A percentile compares a stretch with the other conserved stretches of the same genome.
phyloP scores from a whole-genome alignment of 176 grass and related monocot genomes.

The Raddia distichophylla region DNA sequence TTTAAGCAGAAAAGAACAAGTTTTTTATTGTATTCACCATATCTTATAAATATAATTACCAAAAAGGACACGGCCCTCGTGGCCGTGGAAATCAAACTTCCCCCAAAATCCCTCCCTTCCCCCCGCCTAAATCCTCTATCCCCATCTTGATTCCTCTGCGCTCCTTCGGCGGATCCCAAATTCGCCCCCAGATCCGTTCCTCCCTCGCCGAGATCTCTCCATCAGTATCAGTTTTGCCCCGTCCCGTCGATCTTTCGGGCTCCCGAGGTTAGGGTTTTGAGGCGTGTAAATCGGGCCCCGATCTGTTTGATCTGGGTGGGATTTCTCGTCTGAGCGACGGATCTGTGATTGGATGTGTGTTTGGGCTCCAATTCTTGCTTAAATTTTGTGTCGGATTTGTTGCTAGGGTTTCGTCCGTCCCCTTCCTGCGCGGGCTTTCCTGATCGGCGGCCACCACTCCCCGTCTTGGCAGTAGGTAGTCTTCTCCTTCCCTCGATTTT shows the following conservation, averaged over 20 bases:
- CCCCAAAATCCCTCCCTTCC: constrained; percentile 47
- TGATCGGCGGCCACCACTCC: background rate
- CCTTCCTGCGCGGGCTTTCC: background rate
- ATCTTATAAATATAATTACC: constrained; percentile 30
- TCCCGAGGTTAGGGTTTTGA: constrained; percentile 50
- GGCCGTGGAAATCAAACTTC: constrained; percentile 39
- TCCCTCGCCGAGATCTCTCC: constrained; percentile 28
- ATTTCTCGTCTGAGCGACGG: background rate
- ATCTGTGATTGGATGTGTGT: background rate
- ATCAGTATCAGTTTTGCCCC: constrained; percentile 30
- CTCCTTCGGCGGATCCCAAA: constrained; percentile 3
- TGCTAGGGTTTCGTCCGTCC: constrained; percentile 35
- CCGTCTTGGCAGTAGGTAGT: constrained; percentile 6
- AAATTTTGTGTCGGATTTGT: constrained; percentile 26
- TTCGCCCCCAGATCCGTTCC: constrained; percentile 29
- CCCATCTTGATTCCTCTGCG: constrained; percentile 29
- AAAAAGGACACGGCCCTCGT: constrained; percentile 14
- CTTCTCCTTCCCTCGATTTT: background rate
- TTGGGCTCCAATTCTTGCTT: constrained; percentile 19
- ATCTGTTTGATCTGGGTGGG: constrained; percentile 35
- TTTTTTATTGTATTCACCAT: constrained; percentile 5
- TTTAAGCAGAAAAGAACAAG: too few relatives aligned
- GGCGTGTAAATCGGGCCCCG: constrained; percentile 6
- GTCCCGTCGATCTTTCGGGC: constrained; percentile 25
- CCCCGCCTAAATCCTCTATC: constrained; percentile 24